phyloP scores from a whole-genome alignment of 2,329 filamentous ascomycete genomes.

The Ascochyta koolunga region DNA sequence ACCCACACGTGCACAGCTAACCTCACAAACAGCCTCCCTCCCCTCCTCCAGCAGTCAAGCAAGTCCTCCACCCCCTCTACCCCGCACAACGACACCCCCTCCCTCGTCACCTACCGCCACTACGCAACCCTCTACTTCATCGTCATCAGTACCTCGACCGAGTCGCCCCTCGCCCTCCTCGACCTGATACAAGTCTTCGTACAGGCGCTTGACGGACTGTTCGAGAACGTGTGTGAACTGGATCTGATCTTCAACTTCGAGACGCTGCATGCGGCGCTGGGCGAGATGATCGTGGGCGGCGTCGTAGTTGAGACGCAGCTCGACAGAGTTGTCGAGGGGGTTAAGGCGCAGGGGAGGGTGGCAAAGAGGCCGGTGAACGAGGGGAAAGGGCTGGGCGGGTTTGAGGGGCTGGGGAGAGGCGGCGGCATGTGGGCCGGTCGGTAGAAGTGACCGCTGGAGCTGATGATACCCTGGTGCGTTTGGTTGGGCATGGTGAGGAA shows the following conservation, averaged over 20 bases:
- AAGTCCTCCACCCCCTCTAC: slow-evolving; percentile 54
- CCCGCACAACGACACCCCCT: slow-evolving; percentile 85
- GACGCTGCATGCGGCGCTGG: slow-evolving; percentile 86
- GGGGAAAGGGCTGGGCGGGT: slow-evolving; percentile 48
- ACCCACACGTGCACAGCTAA: slow-evolving; percentile 21
- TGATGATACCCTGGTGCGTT: too few species aligned
- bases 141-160: slow-evolving; percentile 93
- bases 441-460: slow-evolving; percentile 17
- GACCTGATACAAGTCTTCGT: slow-evolving; percentile 99
- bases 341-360: slow-evolving; percentile 75
- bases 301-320: slow-evolving; percentile 92
- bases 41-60: slow-evolving; percentile 61
- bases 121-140: slow-evolving; percentile 99
- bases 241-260: slow-evolving; percentile 99
- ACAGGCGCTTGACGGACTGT: slow-evolving; percentile 89
- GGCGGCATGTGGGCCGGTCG: slow-evolving; percentile 42
- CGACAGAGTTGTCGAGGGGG: slow-evolving; percentile 85
- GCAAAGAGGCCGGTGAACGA: slow-evolving; percentile 82
- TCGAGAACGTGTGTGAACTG: slow-evolving; percentile 98
- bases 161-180: slow-evolving; percentile 92
- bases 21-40: slow-evolving; percentile 62
- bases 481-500: too few species aligned
- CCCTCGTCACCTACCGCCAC: slow-evolving; percentile 95
- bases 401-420: slow-evolving; percentile 39
- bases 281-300: slow-evolving; percentile 94